Evolutionary conservation across 805 yeast genomes (phyloP).

Genomic region (Kuraishia floccosa): DNA sequence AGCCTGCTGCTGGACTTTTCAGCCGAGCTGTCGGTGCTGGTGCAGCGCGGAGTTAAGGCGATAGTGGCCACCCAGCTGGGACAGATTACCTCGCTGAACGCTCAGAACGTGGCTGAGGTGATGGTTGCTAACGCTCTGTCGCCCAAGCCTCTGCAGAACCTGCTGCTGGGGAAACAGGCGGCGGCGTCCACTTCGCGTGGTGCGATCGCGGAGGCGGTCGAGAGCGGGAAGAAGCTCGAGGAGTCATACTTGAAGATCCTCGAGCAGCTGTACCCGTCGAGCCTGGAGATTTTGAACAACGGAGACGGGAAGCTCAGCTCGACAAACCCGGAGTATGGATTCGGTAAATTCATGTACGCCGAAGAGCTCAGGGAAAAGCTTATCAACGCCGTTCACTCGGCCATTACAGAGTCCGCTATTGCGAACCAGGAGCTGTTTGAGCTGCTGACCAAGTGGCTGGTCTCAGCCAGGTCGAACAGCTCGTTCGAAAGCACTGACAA

Average conservation of each 20-base stretch:
- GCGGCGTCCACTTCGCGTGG: too few species aligned
- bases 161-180: constrained; percentile 40
- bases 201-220: constrained; percentile 23
- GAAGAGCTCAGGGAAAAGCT: constrained; percentile 40
- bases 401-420: constrained; percentile 34
- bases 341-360: constrained; percentile 56
- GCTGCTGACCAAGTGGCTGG: constrained; percentile 60
- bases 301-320: constrained; percentile 31
- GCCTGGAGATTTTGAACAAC: constrained; percentile 53
- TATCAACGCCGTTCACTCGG: constrained; percentile 28
- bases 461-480: constrained; percentile 27
- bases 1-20: constrained; percentile 63
- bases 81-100: constrained; percentile 24
- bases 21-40: constrained; percentile 36
- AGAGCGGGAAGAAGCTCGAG: constrained; percentile 45
- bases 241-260: constrained; percentile 70
- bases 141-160: constrained; percentile 47
- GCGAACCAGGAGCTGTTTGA: constrained; percentile 36
- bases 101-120: constrained; percentile 29
- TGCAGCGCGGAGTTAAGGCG: constrained; percentile 34
- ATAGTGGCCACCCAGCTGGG: constrained; percentile 50
- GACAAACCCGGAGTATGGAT: constrained; percentile 77
- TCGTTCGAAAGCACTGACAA: constrained; percentile 12
- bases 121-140: constrained; percentile 41
- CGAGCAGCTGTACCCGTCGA: constrained; percentile 48